These are phyloP conservation scores for Fusarium temperatum DNA, from an alignment of 2,329 filamentous ascomycete genomes.

Conservation along the genomic window DNA sequence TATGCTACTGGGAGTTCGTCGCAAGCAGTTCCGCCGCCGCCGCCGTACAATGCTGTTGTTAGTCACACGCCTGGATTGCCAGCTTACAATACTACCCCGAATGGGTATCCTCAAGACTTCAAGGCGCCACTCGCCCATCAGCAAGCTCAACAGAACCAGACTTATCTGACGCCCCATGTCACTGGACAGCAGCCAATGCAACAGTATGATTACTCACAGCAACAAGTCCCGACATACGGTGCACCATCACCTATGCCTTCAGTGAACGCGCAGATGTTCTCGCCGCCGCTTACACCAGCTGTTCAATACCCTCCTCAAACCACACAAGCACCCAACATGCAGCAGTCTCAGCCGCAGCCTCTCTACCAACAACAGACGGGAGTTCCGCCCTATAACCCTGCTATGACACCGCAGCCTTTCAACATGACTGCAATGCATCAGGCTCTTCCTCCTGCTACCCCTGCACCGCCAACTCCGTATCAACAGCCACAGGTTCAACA, in stretches of 20 bases:
- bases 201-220: background rate
- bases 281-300: background rate
- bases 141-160: background rate
- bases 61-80: background rate
- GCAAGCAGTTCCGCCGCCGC: constrained; percentile 12
- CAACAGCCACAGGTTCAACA: background rate
- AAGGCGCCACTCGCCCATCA: background rate
- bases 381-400: background rate
- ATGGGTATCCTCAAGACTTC: constrained; percentile 8
- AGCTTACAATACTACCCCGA: background rate
- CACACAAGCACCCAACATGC: background rate
- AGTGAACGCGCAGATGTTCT: background rate
- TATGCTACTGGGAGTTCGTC: background rate
- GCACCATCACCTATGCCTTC: background rate
- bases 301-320: background rate
- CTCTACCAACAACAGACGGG: background rate
- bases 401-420: background rate
- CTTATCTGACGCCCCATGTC: background rate
- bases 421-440: constrained; percentile 21
- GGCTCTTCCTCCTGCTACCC: constrained; percentile 14
- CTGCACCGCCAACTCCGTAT: background rate
- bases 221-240: background rate
- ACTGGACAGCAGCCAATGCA: background rate
- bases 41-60: constrained; percentile 14
- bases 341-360: background rate